Conservation (phyloP, 2,329 filamentous ascomycete genomes). For the Talaromyces rugulosus region DNA sequence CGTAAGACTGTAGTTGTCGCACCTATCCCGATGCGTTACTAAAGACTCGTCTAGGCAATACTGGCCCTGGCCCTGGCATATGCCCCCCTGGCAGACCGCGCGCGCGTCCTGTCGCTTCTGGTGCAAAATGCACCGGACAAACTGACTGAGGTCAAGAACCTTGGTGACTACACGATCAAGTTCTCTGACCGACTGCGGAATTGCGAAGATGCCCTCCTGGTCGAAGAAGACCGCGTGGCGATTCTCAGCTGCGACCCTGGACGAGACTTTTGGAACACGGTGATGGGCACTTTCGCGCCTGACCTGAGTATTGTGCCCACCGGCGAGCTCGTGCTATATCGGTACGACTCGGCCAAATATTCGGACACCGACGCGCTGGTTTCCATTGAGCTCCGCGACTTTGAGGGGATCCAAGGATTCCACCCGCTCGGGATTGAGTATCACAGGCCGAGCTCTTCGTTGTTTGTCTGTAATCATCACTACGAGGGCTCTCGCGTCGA, state of each 20-base stretch:
- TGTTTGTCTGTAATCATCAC: conserved; percentile 17
- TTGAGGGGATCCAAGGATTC: conserved; percentile 6
- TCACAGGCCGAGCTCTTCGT: conserved; percentile 6
- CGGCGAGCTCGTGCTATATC: conserved; percentile 5
- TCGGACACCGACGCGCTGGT: neutral
- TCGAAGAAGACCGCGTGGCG: conserved; percentile 7
- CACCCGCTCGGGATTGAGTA: conserved; percentile 18
- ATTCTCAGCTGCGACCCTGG: conserved; percentile 14
- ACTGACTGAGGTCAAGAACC: conserved; percentile 9
- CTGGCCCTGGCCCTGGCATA: neutral
- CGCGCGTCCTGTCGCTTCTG: conserved; percentile 6
- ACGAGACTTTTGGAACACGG: conserved; percentile 13
- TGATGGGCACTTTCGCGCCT: conserved; percentile 11
- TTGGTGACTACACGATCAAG: conserved; percentile 8
- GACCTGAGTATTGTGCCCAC: conserved; percentile 1
- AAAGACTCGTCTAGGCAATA: neutral
- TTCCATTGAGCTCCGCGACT: conserved; percentile 9
- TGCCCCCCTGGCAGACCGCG: neutral
- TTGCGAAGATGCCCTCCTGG: conserved; percentile 18
- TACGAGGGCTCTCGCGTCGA: conserved; percentile 14
- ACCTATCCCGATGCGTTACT: neutral
- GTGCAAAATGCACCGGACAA: conserved; percentile 13
- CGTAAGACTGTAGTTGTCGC: neutral
- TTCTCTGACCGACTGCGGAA: conserved; percentile 15
- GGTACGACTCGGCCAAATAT: neutral